A percentile compares a stretch with the other conserved stretches of the same genome.
Evolutionary conservation across 2,329 filamentous ascomycete species (phyloP).

Genomic region (Fusarium transvaalense): DNA sequence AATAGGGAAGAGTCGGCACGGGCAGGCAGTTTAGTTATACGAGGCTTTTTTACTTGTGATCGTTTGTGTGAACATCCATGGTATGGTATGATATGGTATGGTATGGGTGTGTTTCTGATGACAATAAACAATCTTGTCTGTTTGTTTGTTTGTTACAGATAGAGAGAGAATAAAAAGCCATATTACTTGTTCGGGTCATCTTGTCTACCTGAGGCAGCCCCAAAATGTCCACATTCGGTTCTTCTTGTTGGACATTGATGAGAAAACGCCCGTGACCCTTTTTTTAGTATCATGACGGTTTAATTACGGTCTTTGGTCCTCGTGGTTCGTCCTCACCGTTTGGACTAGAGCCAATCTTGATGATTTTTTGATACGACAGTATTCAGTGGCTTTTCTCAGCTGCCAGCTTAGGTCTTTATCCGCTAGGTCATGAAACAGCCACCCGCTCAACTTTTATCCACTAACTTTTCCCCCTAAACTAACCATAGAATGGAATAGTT

Average conservation of each 20-base stretch:
- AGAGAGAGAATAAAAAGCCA: background rate
- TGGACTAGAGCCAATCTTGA: slow-evolving; percentile 31
- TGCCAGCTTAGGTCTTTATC: slow-evolving; percentile 18
- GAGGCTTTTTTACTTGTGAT: slow-evolving; percentile 28
- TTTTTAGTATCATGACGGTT: slow-evolving; percentile 44
- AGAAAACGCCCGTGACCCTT: slow-evolving; percentile 11
- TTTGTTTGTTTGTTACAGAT: background rate
- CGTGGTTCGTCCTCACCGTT: slow-evolving; percentile 38
- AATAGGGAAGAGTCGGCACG: slow-evolving; percentile 18
- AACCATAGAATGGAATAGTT: slow-evolving; percentile 5
- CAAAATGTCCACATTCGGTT: slow-evolving; percentile 9
- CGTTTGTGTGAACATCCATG: no score
- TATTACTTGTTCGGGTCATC: slow-evolving; percentile 21
- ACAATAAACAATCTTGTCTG: background rate
- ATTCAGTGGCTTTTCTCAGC: background rate
- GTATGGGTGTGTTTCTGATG: background rate
- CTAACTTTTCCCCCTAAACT: slow-evolving; percentile 2
- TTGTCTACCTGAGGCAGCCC: slow-evolving; percentile 22
- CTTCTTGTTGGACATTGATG: slow-evolving; percentile 10
- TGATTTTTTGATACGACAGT: background rate
- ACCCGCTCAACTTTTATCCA: slow-evolving; percentile 24
- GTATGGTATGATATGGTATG: no score
- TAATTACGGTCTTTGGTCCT: slow-evolving; percentile 38
- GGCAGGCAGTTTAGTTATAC: no score
- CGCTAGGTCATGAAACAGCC: slow-evolving; percentile 40